phyloP scores from a whole-genome alignment of 2,329 filamentous ascomycete species.

The Curvularia sp. region DNA sequence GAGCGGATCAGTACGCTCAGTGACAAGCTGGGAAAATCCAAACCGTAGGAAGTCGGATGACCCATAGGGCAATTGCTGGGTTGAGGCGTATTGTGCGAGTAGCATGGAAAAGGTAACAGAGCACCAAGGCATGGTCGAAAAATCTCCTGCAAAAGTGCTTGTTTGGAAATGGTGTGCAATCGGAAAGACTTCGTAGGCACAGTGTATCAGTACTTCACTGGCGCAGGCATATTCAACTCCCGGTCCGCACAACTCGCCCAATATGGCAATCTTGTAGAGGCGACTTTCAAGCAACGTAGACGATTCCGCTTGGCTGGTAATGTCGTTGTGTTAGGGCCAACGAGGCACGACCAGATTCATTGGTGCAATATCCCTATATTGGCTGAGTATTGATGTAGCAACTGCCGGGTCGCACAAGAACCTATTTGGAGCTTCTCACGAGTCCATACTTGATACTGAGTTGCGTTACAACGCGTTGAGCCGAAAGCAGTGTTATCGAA shows the following conservation, averaged over 20 bases:
- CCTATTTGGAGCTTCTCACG: background rate
- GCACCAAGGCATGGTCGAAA: background rate
- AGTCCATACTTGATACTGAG: background rate
- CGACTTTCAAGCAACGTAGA: background rate
- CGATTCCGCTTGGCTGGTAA: background rate
- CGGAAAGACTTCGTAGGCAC: background rate
- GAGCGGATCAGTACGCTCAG: conserved; percentile 36
- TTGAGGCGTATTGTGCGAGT: background rate
- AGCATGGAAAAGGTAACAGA: background rate
- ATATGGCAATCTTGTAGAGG: background rate
- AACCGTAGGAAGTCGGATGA: conserved; percentile 26
- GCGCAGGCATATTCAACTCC: background rate
- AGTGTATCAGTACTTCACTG: background rate
- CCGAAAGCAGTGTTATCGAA: background rate
- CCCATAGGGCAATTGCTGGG: background rate
- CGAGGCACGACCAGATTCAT: background rate
- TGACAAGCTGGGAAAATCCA: conserved; percentile 38
- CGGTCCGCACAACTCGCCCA: background rate
- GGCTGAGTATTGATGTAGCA: background rate
- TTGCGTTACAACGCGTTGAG: background rate
- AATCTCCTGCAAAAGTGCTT: background rate
- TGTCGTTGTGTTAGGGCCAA: background rate
- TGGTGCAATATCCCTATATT: background rate
- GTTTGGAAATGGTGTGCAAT: background rate
- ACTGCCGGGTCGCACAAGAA: conserved; percentile 1